phyloP scores from a whole-genome alignment of 2,329 filamentous ascomycete genomes.

The Trichothecium sympodiale region DNA sequence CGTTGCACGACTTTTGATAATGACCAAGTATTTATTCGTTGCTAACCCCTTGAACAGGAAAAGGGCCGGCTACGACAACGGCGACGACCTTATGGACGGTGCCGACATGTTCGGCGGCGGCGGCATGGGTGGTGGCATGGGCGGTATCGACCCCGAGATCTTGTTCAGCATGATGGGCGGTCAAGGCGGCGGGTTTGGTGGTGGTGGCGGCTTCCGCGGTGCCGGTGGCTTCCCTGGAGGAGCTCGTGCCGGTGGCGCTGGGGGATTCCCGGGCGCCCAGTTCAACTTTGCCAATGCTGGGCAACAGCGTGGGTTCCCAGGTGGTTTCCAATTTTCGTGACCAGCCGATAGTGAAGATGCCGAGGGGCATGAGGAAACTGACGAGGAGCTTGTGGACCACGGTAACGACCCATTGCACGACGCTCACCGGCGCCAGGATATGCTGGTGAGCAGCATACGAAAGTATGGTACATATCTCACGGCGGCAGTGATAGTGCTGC shows the following conservation, averaged over 20 bases:
- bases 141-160: conserved; percentile 65
- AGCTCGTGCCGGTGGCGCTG: conserved; percentile 29
- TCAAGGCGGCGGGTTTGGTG: conserved; percentile 44
- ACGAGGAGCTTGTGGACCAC: conserved; percentile 16
- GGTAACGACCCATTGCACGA: conserved; percentile 13
- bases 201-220: conserved; percentile 38
- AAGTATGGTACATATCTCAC: conserved; percentile 28
- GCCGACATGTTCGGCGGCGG: conserved; percentile 69
- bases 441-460: conserved; percentile 29
- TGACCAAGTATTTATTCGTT: conserved; percentile 1
- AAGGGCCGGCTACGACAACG: conserved; percentile 80
- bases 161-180: conserved; percentile 77
- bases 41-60: conserved; percentile 48
- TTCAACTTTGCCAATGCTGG: conserved; percentile 38
- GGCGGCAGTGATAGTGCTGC: conserved; percentile 35
- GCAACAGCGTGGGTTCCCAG: conserved; percentile 20
- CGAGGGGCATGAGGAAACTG: conserved; percentile 19
- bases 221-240: conserved; percentile 39
- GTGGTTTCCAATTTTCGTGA: conserved; percentile 35
- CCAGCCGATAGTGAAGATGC: conserved; percentile 28
- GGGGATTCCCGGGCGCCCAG: conserved; percentile 39
- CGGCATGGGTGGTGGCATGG: conserved; percentile 54
- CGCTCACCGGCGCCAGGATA: conserved; percentile 20
- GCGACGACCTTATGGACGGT: conserved; percentile 81
- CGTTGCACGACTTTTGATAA: conserved; percentile 23